Base-by-base conservation (phyloP, 2,329 filamentous ascomycete species). In the Diaporthe humulicola region DNA sequence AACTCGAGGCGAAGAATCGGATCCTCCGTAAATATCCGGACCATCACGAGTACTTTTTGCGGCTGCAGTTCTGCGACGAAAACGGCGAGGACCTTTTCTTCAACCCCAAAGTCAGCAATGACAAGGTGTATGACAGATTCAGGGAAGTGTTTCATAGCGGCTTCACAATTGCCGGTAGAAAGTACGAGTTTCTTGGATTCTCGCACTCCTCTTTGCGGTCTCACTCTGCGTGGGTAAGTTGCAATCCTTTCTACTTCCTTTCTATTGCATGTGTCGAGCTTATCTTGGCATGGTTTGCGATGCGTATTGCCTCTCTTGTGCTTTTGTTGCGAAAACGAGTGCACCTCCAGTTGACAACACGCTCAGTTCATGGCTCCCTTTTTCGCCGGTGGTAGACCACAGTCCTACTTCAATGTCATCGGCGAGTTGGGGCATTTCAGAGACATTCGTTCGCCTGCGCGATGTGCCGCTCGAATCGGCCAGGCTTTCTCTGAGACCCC, bases 401-500 rank as follows among this genome's bases (percentile, higher is more conserved):
- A 87, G 38, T 81, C 83, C 8, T 83, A 86, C 52, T 77, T 81
- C 19, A 81, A 77, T 0, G 88, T 92, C 67, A 85, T 91, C n/a
- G 77, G 76, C 0, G 79, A 79, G 0, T 82, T 92, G 0, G 90
- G 90, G 0, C 81, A 88, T 17, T 92, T 92, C 74, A 77, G 79
- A 4, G 76, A 83, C 0, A 91, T 92, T 66, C 82, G 80, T 6
- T 87, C 88, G 2, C 88, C 90, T 0, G 90, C 90, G 1, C 87
- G 87, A 60, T 90, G 88, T 67, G 90, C 90, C 0, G 90, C 90
- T 2, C 85, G 90, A 3, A 91, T 92, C 40, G 90, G 90, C 0
- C 90, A 92, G 77, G 93, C 93, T 0, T 97, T 95, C 77, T 93
- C 94, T 0, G 93, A 96, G 77, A 96, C 94, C 0, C 90, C 90